Base-by-base conservation (phyloP, 805 yeast species). In the Pichia sporocuriosa region DNA sequence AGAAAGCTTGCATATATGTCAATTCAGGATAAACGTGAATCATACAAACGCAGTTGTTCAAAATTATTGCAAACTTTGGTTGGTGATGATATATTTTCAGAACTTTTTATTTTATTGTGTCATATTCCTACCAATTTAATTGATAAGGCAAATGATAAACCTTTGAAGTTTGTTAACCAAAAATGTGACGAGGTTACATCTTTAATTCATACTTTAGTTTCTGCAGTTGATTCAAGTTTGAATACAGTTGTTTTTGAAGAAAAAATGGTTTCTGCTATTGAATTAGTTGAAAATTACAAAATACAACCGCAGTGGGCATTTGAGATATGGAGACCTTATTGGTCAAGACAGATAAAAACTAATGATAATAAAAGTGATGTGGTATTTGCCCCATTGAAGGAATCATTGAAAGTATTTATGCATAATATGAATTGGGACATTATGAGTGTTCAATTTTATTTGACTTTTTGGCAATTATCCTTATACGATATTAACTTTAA, bases 391-490 rank as follows among this genome's bases (percentile, higher is more conserved):
- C 37, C 41, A 4, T 29, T 59, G 2, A 44, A 48, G 13, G 44
- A 39, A 1, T 30, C 50, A 12, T 32, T 59, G 13, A 45, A 51
- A 3, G 29, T 39, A 2, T 35, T 49, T 7, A 19, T 56, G 11
- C 43, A 52, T 2, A 20, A 39, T 3, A 32, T 53, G 11, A 48
- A 58, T n/a, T 54, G 61, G 54, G 32, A 51, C 0, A 27, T 48
- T 8, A 37, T 79, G 3, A 52, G 66, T 2, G 55, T 60, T 12
- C 68, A 65, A 0, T 62, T 86, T 23, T 84, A 71, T 52, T 62
- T 67, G 2, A 64, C 72, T 1, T 89, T 88, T 52, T 89, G 96
- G 96, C 75, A 68, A 46, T 64, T 83, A 26, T 72, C 81, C 0
- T 61, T 86, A 7, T 79, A 82, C 54, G 96, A 88, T 52, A 74